Conservation (phyloP, 495 filamentous ascomycete genomes). For the Talaromyces thailandensis region DNA sequence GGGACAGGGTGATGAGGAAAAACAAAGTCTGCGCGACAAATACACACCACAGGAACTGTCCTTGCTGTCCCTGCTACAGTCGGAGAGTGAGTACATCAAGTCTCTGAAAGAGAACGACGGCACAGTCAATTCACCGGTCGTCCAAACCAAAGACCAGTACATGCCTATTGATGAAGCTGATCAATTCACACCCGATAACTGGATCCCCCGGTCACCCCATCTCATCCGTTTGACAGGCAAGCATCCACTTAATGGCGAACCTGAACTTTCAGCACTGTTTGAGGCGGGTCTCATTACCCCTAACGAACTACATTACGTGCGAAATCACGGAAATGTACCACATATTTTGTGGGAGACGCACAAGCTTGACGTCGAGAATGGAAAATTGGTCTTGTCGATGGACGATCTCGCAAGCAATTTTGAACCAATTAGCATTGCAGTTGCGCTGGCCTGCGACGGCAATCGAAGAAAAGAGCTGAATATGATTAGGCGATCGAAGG, state of each 20-base stretch:
- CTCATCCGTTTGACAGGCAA: slow-evolving; percentile 26
- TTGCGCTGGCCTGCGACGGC: slow-evolving; percentile 51
- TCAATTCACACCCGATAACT: slow-evolving; percentile 25
- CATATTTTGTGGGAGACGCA: slow-evolving; percentile 36
- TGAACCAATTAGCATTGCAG: slow-evolving; percentile 44
- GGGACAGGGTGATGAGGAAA: neutral
- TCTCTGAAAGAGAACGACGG: slow-evolving; percentile 19
- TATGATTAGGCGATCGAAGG: slow-evolving; percentile 41
- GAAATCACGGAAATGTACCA: slow-evolving; percentile 57
- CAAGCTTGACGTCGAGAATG: slow-evolving; percentile 44
- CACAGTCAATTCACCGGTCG: slow-evolving; percentile 11
- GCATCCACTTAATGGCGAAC: slow-evolving; percentile 25
- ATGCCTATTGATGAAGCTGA: slow-evolving; percentile 20
- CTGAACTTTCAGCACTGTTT: slow-evolving; percentile 11
- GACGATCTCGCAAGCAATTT: slow-evolving; percentile 44
- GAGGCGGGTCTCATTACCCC: slow-evolving; percentile 38
- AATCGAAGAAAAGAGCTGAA: slow-evolving; percentile 56
- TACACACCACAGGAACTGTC: slow-evolving; percentile 18
- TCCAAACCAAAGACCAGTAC: neutral
- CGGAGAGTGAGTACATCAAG: slow-evolving; percentile 12
- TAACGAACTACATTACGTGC: slow-evolving; percentile 47
- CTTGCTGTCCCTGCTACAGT: slow-evolving; percentile 11
- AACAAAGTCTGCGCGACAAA: slow-evolving; percentile 9
- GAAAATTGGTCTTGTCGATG: slow-evolving; percentile 39
- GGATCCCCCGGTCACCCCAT: slow-evolving; percentile 19